These are phyloP conservation scores for Coniochaeta sp. DNA, from an alignment of 2,329 filamentous ascomycete species.

Conservation along the genomic window DNA sequence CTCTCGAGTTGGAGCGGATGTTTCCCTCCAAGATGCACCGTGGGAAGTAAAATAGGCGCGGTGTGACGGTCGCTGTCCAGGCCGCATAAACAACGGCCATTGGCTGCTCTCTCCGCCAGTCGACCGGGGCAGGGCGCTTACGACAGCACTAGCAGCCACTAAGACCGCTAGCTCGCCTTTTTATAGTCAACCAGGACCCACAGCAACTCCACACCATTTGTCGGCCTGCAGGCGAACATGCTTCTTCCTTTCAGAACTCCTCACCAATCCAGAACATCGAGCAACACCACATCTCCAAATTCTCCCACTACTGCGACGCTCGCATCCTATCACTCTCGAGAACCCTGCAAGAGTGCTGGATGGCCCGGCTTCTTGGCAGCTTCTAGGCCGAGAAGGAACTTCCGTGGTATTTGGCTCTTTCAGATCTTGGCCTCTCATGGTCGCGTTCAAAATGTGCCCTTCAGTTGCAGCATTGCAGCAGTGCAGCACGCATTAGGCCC, in stretches of 20 bases:
- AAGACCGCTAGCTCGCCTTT: not conserved
- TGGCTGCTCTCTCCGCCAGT: not conserved
- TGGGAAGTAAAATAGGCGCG: conserved; percentile 2
- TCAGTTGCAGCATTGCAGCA: too few relatives aligned
- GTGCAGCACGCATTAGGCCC: conserved; percentile 6
- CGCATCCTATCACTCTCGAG: conserved; percentile 2
- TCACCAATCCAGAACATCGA: not conserved
- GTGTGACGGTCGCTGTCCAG: not conserved
- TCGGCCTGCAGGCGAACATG: not conserved
- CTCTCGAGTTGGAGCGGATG: too few relatives aligned
- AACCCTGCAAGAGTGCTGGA: not conserved
- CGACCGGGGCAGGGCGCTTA: conserved; percentile 1
- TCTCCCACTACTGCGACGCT: not conserved
- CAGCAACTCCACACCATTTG: not conserved
- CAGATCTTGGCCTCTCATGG: too few relatives aligned
- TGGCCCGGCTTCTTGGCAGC: not conserved
- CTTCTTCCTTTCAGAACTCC: too few relatives aligned
- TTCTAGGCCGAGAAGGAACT: not conserved
- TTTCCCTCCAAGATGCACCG: too few relatives aligned
- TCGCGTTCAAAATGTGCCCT: too few relatives aligned
- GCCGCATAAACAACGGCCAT: not conserved
- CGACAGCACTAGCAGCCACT: not conserved
- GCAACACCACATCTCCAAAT: not conserved
- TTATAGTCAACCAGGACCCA: not conserved
- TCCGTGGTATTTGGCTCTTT: not conserved